Evolutionary conservation across 441 rosid species (phyloP).

Genomic region (Gossypium laxum): DNA sequence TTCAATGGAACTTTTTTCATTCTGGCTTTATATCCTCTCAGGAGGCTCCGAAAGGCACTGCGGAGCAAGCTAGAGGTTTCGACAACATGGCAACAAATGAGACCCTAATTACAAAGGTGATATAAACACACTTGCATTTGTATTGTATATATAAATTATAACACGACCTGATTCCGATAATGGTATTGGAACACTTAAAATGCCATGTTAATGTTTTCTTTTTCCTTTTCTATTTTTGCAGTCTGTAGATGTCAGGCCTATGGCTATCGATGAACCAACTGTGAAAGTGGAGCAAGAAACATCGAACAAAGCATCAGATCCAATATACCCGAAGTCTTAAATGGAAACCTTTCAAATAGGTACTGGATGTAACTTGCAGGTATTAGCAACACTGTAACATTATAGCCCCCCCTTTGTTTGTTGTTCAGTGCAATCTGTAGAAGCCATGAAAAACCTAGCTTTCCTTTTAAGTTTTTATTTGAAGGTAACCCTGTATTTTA

Average conservation of each 20-base stretch:
- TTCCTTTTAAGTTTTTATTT: not conserved
- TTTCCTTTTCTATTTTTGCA: conserved; percentile 24
- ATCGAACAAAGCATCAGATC: conserved; percentile 36
- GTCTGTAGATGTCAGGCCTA: conserved; percentile 37
- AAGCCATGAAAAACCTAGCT: not conserved
- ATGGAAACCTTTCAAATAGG: not conserved
- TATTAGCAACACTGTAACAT: not conserved
- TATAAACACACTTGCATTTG: not conserved
- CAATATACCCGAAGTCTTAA: conserved; percentile 34
- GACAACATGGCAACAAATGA: conserved; percentile 40
- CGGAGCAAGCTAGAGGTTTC: conserved; percentile 46
- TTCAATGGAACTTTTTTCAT: not conserved
- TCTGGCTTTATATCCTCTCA: conserved; percentile 15
- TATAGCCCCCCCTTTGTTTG: not conserved
- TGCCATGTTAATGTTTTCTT: not conserved
- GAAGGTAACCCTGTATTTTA: not conserved
- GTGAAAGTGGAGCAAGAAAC: conserved; percentile 52
- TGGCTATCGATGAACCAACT: conserved; percentile 49
- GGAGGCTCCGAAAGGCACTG: conserved; percentile 45
- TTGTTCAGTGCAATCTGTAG: not conserved
- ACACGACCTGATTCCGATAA: not conserved
- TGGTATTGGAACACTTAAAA: not conserved
- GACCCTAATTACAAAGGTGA: conserved; percentile 44
- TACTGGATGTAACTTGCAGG: not conserved
- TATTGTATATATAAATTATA: not conserved